These are phyloP conservation scores for Eutrema yunnanense DNA, from an alignment of 345 rosid species.

Conservation along the genomic window DNA sequence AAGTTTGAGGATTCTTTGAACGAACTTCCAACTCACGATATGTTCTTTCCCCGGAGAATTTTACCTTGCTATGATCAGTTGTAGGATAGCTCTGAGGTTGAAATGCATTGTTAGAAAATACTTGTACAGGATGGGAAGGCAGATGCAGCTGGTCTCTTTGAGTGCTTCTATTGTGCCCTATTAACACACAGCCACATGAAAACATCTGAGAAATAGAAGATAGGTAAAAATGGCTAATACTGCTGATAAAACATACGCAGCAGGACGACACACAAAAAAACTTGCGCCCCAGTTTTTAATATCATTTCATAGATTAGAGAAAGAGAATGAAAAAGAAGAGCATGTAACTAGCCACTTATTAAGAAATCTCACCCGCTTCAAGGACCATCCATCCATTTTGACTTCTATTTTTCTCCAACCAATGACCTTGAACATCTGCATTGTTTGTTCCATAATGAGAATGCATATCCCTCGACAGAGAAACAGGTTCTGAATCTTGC, in stretches of 20 bases:
- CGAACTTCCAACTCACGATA: slow-evolving; percentile 33
- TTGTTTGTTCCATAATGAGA: slow-evolving; percentile 34
- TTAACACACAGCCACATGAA: slow-evolving; percentile 23
- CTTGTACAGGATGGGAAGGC: slow-evolving; percentile 46
- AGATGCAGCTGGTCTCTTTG: slow-evolving; percentile 32
- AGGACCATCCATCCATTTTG: slow-evolving; percentile 22
- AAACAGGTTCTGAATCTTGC: slow-evolving; percentile 35
- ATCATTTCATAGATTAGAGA: neutral
- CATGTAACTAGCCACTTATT: slow-evolving; percentile 6
- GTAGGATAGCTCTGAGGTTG: slow-evolving; percentile 37
- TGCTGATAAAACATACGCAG: neutral
- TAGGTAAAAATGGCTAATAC: neutral
- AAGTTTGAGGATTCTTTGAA: slow-evolving; percentile 39
- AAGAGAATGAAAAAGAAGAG: neutral
- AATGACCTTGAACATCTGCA: slow-evolving; percentile 24
- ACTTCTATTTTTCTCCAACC: slow-evolving; percentile 33
- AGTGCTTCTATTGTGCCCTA: slow-evolving; percentile 49
- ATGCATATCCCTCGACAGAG: slow-evolving; percentile 28
- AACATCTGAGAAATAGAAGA: slow-evolving; percentile 11
- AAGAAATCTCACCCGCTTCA: slow-evolving; percentile 49
- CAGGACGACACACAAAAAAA: neutral
- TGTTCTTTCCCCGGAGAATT: slow-evolving; percentile 38
- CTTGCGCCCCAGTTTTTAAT: neutral
- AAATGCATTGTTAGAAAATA: slow-evolving; percentile 38
- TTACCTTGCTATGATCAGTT: slow-evolving; percentile 44